Evolutionary conservation across 495 filamentous ascomycete species (phyloP), one percentile per base, ranked within the genome.

Genomic region (Barbatosphaeria neglecta): DNA sequence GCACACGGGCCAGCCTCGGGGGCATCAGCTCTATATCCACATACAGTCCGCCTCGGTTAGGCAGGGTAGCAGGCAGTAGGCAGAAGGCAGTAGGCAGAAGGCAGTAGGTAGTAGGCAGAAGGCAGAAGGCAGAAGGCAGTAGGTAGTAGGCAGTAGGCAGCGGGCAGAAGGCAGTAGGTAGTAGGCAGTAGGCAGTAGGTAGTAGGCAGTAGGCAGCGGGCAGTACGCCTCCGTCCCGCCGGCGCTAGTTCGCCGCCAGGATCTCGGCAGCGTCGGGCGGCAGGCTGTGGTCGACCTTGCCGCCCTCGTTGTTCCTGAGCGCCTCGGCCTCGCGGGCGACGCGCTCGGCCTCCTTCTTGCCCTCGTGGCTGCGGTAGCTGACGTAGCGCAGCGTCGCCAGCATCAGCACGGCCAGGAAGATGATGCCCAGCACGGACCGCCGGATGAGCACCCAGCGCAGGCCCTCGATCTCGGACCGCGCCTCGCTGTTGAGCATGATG

Each of bases 381-480:
- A 66, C 59, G 37, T 74, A 76, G 15, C 68, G 66, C 13, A 78
- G 55, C 2, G 69, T 70, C 28, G 67, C 62, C 15, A 78, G 55
- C 5, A 71, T 68, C 17, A 67, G 22, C 15, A 72, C 55, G 24
- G 61, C 73, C 71, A 77, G 72, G 55, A 75, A 72, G 41, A 77
- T 75, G 55, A 98, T 83, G 3, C 89, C 86, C 50, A 90, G 69
- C 5, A 87, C 87, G 17, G 90, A 87, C 28, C 90, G 74, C 41
- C 90, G 69, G 8, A 93, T 95, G 19, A 96, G 67, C 38, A 95
- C 80, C 90, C 90, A 96, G 44, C 92, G 69, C 28, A 99, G 55
- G 2, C 83, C 84, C 62, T 99, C 92, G 38, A 96, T 87, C 53
- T 96, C 87, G 22, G 83, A 88, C 58, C 87, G 89, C 15, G 82